These are phyloP conservation scores for Eucalyptus tenuipes DNA, from an alignment of 345 rosid species.

Conservation along the genomic window DNA sequence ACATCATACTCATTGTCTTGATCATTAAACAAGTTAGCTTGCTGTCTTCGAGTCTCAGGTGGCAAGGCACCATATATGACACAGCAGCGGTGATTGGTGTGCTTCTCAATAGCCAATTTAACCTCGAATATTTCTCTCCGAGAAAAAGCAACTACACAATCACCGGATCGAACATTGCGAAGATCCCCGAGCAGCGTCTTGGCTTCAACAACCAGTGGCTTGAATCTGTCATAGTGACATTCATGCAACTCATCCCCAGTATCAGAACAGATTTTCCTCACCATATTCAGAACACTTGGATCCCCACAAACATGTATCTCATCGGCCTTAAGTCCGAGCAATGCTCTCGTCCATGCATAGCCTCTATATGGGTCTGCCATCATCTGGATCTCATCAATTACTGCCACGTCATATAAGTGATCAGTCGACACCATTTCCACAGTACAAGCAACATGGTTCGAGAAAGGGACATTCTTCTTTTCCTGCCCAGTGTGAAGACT, in stretches of 20 bases:
- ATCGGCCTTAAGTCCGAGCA: constrained; percentile 88
- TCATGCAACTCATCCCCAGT: constrained; percentile 85
- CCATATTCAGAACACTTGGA: constrained; percentile 77
- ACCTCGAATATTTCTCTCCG: constrained; percentile 94
- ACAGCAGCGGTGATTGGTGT: constrained; percentile 75
- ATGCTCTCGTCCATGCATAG: constrained; percentile 85
- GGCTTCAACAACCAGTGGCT: constrained; percentile 81
- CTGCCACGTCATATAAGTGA: constrained; percentile 79
- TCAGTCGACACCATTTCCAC: constrained; percentile 88
- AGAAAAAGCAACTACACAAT: constrained; percentile 87
- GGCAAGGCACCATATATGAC: constrained; percentile 96
- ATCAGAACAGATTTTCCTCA: constrained; percentile 68
- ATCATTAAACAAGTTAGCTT: constrained; percentile 80
- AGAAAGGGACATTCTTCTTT: constrained; percentile 63
- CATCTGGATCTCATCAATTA: constrained; percentile 91
- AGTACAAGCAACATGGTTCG: constrained; percentile 83
- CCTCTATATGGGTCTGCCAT: constrained; percentile 71
- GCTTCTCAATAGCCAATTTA: constrained; percentile 78
- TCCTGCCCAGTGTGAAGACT: constrained; percentile 92
- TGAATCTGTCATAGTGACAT: constrained; percentile 79
- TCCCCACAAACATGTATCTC: constrained; percentile 96
- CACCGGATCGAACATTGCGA: constrained; percentile 65
- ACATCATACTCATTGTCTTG: constrained; percentile 87
- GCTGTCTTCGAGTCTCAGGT: constrained; percentile 91
- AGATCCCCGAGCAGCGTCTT: constrained; percentile 80